Evolutionary conservation across 495 filamentous ascomycete genomes (phyloP), one percentile per base, ranked within the genome.

Genomic region (Neurospora sp.): DNA sequence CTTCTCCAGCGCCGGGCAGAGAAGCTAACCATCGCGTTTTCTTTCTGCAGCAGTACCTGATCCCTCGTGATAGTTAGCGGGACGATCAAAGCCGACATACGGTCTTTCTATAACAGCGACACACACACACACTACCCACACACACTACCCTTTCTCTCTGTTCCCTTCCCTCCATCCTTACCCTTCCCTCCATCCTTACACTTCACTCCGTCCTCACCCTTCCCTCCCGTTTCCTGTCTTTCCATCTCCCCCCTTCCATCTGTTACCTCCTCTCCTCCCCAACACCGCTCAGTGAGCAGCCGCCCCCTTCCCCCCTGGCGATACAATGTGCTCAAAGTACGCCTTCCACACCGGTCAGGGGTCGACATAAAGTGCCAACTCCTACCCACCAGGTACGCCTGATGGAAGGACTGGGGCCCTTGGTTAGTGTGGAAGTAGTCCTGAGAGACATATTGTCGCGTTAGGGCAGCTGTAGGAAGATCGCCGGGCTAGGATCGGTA

Each of bases 371-470:
- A 9, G 3, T 23, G 54, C 72, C 72, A 73, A 73, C 39, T 70
- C 72, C 60, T 73, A 73, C 54, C 69, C 72, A 14, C 12, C 72
- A 35, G 72, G 72, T 69, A 41, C 49, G 72, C 72, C 72, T 69
- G 60, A 2, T 70, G 39, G 46, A 73, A 73, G 72, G 72, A 73
- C 72, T 73, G 72, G 72, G 72, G 62, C 72, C 46, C 72, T 70
- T 39, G 62, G 70, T 37, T 70, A 31, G 62, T 69, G 60, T 49
- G 62, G 41, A 39, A 70, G 60, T 27, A 46, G 16, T 69, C 4
- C 20, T 60, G 20, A 60, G 20, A 54, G 46, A 31, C 31, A 31
- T 31, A 31, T 31, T 31, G 31, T 31, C 31, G 31, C 31, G 31
- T 31, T 31, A 31, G 31, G 31, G 31, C 31, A 31, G 31, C 31